Evolutionary conservation across 2,329 filamentous ascomycete species (phyloP).

Genomic region (Ramularia endophylla): DNA sequence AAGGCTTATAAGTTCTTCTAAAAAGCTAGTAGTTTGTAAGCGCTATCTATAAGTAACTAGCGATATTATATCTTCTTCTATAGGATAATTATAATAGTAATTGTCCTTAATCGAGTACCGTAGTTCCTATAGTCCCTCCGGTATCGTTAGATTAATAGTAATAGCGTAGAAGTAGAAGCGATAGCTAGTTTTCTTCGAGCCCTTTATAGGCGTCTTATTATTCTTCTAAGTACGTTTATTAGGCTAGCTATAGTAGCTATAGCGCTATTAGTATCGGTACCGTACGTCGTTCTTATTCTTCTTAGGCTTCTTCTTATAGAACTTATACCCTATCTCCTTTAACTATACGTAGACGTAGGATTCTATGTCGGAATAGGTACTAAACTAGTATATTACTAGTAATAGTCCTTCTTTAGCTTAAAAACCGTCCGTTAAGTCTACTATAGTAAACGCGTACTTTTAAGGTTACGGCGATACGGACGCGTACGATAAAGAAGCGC

Average conservation of each 20-base stretch:
- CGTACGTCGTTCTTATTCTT: not conserved
- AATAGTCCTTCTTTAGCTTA: not conserved
- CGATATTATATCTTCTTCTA: not conserved
- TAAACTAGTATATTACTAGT: not conserved
- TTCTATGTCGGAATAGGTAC: not conserved
- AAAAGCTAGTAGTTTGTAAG: not conserved
- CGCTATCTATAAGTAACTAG: not conserved
- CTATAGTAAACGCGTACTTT: no score
- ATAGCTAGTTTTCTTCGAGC: not conserved
- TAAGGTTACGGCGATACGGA: no score
- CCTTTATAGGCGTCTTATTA: not conserved
- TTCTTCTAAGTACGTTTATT: not conserved
- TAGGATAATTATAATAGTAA: not conserved
- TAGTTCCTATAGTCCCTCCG: not conserved
- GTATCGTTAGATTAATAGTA: not conserved
- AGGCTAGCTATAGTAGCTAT: not conserved
- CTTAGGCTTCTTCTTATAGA: not conserved
- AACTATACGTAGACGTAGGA: not conserved
- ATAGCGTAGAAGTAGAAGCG: not conserved
- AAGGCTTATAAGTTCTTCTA: not conserved
- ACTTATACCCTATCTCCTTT: not conserved
- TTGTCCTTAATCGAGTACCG: not conserved
- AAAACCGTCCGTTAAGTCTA: no score
- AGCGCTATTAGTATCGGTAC: not conserved
- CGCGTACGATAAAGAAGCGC: no score